Evolutionary conservation across 495 filamentous ascomycete genomes (phyloP).

Genomic region (Geopyxis carbonaria): DNA sequence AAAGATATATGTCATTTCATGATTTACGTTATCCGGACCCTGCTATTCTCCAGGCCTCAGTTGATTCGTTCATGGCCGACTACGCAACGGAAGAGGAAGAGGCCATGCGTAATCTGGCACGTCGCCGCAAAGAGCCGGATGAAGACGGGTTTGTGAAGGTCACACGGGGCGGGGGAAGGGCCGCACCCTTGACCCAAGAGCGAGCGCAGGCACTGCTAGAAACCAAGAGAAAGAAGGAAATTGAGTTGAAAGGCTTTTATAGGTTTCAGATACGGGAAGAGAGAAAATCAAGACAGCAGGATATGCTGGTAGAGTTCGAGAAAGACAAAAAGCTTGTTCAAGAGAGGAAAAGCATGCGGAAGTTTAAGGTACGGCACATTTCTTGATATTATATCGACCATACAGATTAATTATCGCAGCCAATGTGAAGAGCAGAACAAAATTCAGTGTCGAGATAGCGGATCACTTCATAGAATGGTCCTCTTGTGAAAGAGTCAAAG

Average conservation of each 20-base stretch:
- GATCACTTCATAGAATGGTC: no score
- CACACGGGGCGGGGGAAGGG: slow-evolving; percentile 51
- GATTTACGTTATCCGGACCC: slow-evolving; percentile 50
- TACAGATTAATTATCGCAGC: no score
- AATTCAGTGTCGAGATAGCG: no score
- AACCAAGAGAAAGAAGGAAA: slow-evolving; percentile 55
- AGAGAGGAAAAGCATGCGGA: slow-evolving; percentile 40
- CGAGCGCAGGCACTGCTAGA: slow-evolving; percentile 55
- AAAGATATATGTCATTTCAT: slow-evolving; percentile 49
- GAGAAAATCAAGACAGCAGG: slow-evolving; percentile 61
- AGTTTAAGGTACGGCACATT: no score
- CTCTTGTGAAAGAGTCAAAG: no score
- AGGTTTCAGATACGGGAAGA: slow-evolving; percentile 83
- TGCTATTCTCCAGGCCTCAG: slow-evolving; percentile 43
- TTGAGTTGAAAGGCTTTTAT: slow-evolving; percentile 67
- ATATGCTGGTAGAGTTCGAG: slow-evolving; percentile 49
- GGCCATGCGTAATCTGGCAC: slow-evolving; percentile 42
- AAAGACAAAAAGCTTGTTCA: slow-evolving; percentile 45
- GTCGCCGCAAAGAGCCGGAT: slow-evolving; percentile 58
- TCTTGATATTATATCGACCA: no score
- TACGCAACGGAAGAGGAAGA: slow-evolving; percentile 53
- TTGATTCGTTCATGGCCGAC: slow-evolving; percentile 66
- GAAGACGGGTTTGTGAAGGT: slow-evolving; percentile 94
- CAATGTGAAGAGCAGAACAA: no score
- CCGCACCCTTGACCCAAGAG: slow-evolving; percentile 54